A percentile compares a stretch with the other conserved stretches of the same genome.
These are phyloP conservation scores for Cordyceps javanica DNA, from an alignment of 2,329 filamentous ascomycete species.

Conservation along the genomic window DNA sequence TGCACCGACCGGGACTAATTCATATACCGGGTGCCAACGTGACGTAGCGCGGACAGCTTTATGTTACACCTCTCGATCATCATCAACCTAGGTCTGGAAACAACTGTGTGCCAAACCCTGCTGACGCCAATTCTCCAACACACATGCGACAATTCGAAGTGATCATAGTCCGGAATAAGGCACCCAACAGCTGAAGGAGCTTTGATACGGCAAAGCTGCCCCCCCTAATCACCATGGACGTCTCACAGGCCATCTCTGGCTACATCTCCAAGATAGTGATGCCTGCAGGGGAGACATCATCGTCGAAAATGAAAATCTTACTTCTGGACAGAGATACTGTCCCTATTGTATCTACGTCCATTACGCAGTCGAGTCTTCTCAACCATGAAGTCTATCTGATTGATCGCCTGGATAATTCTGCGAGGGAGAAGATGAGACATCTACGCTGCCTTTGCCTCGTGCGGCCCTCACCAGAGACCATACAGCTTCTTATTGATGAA, in stretches of 20 bases:
- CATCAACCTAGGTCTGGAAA: not conserved
- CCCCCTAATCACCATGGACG: constrained; percentile 60
- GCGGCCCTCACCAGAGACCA: constrained; percentile 83
- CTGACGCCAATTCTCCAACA: not conserved
- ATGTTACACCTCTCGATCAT: not conserved
- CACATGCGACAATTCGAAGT: not conserved
- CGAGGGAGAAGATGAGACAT: constrained; percentile 96
- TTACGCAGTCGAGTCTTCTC: constrained; percentile 88
- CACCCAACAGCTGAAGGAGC: not conserved
- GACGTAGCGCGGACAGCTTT: constrained; percentile 9
- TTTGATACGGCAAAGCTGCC: not conserved
- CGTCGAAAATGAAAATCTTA: constrained; percentile 97
- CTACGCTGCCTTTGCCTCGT: constrained; percentile 89
- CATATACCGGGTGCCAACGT: constrained; percentile 11
- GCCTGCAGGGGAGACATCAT: constrained; percentile 59
- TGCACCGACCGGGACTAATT: constrained; percentile 13
- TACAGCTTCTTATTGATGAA: constrained; percentile 92
- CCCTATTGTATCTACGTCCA: constrained; percentile 87
- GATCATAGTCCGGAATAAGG: not conserved
- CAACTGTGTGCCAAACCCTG: not conserved
- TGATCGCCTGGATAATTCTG: constrained; percentile 84
- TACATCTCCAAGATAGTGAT: constrained; percentile 97
- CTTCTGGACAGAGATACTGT: constrained; percentile 91
- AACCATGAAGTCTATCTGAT: constrained; percentile 98
- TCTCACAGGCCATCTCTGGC: constrained; percentile 84